Evolutionary conservation across 768 basidiomycete species (phyloP).

Genomic region (Sarcomyxa edulis): DNA sequence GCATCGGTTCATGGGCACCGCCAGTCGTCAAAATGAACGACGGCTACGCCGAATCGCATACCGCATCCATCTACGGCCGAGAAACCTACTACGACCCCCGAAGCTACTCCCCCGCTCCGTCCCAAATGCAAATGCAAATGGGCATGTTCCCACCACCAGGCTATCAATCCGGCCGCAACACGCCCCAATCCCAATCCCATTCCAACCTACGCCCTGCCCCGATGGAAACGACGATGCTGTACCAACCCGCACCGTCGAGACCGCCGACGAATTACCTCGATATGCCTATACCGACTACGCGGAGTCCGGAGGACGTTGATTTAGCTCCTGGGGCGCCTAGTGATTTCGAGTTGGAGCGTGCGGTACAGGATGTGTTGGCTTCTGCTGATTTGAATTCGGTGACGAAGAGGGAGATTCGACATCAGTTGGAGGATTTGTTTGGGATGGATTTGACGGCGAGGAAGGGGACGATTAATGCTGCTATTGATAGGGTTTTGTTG

Average conservation of each 20-base stretch:
- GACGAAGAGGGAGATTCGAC: constrained; percentile 88
- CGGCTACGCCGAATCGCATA: constrained; percentile 72
- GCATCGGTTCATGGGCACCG: constrained; percentile 89
- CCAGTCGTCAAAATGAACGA: constrained; percentile 66
- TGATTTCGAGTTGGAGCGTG: constrained; percentile 68
- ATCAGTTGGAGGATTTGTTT: constrained; percentile 77
- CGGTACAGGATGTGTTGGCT: constrained; percentile 69
- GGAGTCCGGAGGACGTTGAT: constrained; percentile 49
- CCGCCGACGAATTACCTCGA: constrained; percentile 77
- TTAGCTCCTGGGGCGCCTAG: constrained; percentile 44
- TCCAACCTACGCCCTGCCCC: constrained; percentile 32
- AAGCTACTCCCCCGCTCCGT: constrained; percentile 69
- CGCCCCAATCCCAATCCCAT: constrained; percentile 54
- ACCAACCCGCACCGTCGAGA: constrained; percentile 63
- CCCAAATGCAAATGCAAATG: constrained; percentile 54
- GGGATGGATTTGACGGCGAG: constrained; percentile 70
- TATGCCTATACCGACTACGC: constrained; percentile 50
- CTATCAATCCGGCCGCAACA: constrained; percentile 75
- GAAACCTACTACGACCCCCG: constrained; percentile 83
- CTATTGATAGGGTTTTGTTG: constrained; percentile 69
- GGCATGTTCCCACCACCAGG: constrained; percentile 53
- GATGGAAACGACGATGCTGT: constrained; percentile 33
- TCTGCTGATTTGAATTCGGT: constrained; percentile 83
- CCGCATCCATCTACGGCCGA: constrained; percentile 80
- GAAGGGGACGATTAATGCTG: constrained; percentile 70